Base-by-base conservation (phyloP, 176 grass and related monocot genomes). In the Dendrocalamus sinicus region DNA sequence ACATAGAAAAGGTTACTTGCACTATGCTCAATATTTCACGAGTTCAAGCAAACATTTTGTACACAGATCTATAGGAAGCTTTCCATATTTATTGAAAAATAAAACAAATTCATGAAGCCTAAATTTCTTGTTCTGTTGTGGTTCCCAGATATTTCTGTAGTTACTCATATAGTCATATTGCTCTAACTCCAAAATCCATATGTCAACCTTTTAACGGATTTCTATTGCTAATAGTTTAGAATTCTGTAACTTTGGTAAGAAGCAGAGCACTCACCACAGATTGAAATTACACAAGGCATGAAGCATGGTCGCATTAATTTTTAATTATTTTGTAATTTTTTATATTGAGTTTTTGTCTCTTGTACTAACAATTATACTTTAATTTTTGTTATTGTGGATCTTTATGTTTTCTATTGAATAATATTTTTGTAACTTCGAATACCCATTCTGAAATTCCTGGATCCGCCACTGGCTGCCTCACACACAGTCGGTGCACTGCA, bases 1-100 rank as follows among this genome's bases (percentile, higher is more conserved):
- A 14, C 96, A 94, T 81, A 98, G 96, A 93, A 95, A 95, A 54
- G 45, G 67, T 57, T 41, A 75, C 51, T 30, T 70, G 30, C 52
- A 70, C 44, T 74, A 17, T 37, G 48, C 23, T 78, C 35, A 86
- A 35, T 60, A 28, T n/a, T 24, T 53, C 30, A 30, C 35, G 66
- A 65, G 57, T 41, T 54, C 58, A 12, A 72, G 24, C 16, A 45
- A 11, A 55, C 9, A 16, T 55, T 77, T 44, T 58, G 4, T 28
- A 32, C 46, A 67, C 41, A 81, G 41, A 4, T 39, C 12, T 65
- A 35, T 80, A n/a, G 28, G 32, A 73, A 46, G 23, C 1, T 89
- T 80, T 85, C 8, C 11, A 40, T 67, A 79, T 57, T 67, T 55
- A 67, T 39, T 0, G 7, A 2, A 28, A 28, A 28, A 28, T 1